Conservation (phyloP, 345 rosid species). For the Aethionema arabicum region DNA sequence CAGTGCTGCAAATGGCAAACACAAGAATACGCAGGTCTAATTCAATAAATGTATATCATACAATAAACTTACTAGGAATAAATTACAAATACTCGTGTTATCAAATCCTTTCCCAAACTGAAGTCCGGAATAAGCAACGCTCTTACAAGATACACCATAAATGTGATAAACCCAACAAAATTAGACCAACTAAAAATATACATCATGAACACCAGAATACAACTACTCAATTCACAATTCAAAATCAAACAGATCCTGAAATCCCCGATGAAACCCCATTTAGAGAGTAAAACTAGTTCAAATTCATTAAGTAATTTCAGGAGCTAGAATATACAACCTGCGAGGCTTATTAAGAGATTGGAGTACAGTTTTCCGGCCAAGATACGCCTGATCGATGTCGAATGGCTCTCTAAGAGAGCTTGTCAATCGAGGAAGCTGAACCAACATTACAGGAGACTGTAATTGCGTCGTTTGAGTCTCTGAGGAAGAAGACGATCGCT, state of each 20-base stretch:
- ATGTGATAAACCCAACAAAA: background rate
- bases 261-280: background rate
- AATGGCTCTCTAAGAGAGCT: slow-evolving; percentile 80
- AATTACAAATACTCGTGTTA: background rate
- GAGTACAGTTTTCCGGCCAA: slow-evolving; percentile 70
- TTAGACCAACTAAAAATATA: background rate
- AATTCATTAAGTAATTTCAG: background rate
- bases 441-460: slow-evolving; percentile 44
- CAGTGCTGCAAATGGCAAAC: slow-evolving; percentile 20
- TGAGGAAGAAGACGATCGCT: slow-evolving; percentile 21
- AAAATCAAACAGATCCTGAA: slow-evolving; percentile 11
- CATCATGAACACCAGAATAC: slow-evolving; percentile 11
- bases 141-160: background rate
- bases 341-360: slow-evolving; percentile 50
- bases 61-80: background rate
- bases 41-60: background rate
- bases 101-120: background rate
- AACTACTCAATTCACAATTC: slow-evolving; percentile 13
- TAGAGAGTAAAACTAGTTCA: slow-evolving; percentile 8
- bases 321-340: slow-evolving; percentile 39
- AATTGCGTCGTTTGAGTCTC: slow-evolving; percentile 24
- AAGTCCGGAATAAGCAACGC: background rate
- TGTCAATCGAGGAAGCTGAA: slow-evolving; percentile 82
- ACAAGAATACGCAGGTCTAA: slow-evolving; percentile 4
- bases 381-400: slow-evolving; percentile 85